phyloP scores from a whole-genome alignment of 1,284 basidiomycete genomes.

The Sporisorium exsertum region DNA sequence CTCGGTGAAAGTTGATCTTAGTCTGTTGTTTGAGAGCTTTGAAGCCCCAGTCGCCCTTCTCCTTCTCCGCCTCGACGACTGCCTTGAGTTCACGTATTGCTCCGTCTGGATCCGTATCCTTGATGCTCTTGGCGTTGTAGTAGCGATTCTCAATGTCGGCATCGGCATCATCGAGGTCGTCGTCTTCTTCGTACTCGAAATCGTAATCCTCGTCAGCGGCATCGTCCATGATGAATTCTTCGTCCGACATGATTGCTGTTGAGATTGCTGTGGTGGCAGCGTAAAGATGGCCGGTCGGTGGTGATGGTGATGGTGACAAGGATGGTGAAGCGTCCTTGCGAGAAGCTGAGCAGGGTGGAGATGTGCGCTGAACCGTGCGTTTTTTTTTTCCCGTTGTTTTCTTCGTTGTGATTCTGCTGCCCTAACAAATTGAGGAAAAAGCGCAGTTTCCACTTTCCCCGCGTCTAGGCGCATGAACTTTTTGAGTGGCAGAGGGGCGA shows the following conservation, averaged over 20 bases:
- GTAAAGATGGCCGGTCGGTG: background rate
- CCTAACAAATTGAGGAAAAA: conserved; percentile 3
- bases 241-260: conserved; percentile 41
- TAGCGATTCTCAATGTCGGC: conserved; percentile 99
- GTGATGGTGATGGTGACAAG: background rate
- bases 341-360: conserved; percentile 10
- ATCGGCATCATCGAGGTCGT: conserved; percentile 76
- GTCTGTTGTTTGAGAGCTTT: conserved; percentile 98
- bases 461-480: background rate
- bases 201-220: conserved; percentile 80
- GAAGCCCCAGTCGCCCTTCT: conserved; percentile 95
- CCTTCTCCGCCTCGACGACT: conserved; percentile 87
- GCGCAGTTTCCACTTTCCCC: conserved; percentile 3
- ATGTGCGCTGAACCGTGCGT: conserved; percentile 6
- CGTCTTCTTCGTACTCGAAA: conserved; percentile 85
- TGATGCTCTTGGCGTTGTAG: conserved; percentile 95
- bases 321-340: background rate
- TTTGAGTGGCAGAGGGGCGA: background rate
- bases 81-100: conserved; percentile 86
- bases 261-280: background rate
- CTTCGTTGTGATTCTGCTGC: background rate
- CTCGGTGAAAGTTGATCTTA: conserved; percentile 86
- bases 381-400: background rate
- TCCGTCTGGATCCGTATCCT: conserved; percentile 88
- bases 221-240: conserved; percentile 68